Base-by-base conservation (phyloP, 306 rosid genomes). In the Castanea sativa region DNA sequence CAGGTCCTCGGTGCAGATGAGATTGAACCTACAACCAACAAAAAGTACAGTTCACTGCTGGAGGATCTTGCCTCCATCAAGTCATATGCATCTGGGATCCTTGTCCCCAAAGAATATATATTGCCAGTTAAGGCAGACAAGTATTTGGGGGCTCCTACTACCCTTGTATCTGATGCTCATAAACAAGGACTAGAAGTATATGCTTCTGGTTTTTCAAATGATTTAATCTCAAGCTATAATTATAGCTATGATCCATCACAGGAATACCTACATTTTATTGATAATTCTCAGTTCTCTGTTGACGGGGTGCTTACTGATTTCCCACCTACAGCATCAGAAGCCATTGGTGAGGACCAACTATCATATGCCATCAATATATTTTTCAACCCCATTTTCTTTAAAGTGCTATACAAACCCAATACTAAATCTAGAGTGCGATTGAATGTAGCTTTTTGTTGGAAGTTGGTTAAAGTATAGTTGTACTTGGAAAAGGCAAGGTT, bases 121-220 rank as follows among this genome's bases (percentile, higher is more conserved):
- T 87, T 85, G 91, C 93, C 98, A 2, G 43, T 91, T 11, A 79
- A 75, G 35, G 55, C 76, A 21, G 86, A 84, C 57, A 85, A 81
- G 25, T 93, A 89, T 58, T 80, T 96, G 82, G 93, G 78, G 3
- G 81, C 51, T 45, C 89, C 91, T 55, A 88, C 96, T 14, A 83
- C 80, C 20, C 87, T 96, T 4, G 98, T 93, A 23, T 64, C 79
- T 7, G 94, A 93, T 80, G 98, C 98, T 32, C 99, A 96, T 81
- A 89, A 87, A 79, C 76, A 55, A 76, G 98, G 99, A 58, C 85
- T 96, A 27, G 97, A 93, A 84, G 89, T 93, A 63, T 86, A 88
- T 86, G 99, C 97, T 75, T 88, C 86, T 74, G 98, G 96, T 83
- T 95, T 95, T 35, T 88, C 96, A 38, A 95, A 93, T 59, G 99